Percentiles rank a stretch among this genome's conserved stretches.
phyloP scores from a whole-genome alignment of 495 filamentous ascomycete species.

The Penicillium simplicissimum region DNA sequence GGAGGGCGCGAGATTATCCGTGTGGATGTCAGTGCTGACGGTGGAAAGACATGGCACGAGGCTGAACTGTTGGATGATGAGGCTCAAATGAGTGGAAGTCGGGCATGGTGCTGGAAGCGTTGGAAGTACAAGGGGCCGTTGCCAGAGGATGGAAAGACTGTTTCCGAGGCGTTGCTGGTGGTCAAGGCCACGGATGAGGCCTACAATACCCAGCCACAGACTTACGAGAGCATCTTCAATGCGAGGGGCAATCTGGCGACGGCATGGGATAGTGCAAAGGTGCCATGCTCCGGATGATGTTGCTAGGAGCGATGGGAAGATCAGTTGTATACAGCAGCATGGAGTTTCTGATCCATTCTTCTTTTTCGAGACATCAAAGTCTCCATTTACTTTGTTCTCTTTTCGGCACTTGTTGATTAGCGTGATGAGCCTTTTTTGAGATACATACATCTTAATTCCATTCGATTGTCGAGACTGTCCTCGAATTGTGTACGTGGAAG shows the following conservation, averaged over 20 bases:
- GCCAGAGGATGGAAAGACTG: neutral
- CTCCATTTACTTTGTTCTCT: neutral
- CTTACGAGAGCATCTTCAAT: conserved; percentile 2
- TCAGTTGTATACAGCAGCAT: neutral
- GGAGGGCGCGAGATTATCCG: conserved; percentile 9
- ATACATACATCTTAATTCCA: neutral
- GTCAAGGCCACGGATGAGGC: conserved; percentile 9
- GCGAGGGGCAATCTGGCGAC: conserved; percentile 4
- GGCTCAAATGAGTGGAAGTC: neutral
- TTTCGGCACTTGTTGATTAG: neutral
- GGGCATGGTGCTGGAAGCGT: conserved; percentile 5
- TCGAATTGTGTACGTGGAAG: no score
- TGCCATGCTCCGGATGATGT: neutral
- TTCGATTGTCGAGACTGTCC: no score
- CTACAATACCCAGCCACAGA: conserved; percentile 9
- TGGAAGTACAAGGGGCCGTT: conserved; percentile 1
- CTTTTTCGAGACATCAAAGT: neutral
- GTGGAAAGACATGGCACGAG: conserved; percentile 5
- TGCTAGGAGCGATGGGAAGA: neutral
- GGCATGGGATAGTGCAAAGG: conserved; percentile 7
- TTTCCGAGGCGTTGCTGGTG: neutral
- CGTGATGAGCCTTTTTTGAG: neutral
- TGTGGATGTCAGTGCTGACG: conserved; percentile 10
- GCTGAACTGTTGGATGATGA: conserved; percentile 1
- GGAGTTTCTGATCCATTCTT: neutral